These are phyloP conservation scores for Volvox carteri DNA, from an alignment of 163 green algal genomes.

Conservation along the genomic window DNA sequence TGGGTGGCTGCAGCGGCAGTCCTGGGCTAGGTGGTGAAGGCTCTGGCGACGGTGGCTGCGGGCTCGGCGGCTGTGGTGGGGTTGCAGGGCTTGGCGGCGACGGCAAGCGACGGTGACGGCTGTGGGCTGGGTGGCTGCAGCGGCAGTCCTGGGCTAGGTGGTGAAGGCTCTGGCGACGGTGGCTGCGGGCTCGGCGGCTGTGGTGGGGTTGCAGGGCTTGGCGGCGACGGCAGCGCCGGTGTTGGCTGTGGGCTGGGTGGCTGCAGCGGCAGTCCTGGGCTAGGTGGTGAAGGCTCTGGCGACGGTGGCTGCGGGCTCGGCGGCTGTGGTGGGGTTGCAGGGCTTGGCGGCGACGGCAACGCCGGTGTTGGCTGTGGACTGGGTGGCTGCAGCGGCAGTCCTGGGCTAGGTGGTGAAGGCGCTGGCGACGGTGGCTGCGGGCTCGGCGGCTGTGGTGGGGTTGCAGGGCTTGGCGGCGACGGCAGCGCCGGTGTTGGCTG, in stretches of 20 bases:
- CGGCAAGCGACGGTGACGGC: not conserved
- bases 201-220: not conserved
- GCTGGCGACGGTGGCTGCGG: not conserved
- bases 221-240: no score
- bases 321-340: not conserved
- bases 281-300: no score
- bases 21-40: not conserved
- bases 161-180: not conserved
- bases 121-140: not conserved
- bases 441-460: not conserved
- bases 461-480: not conserved
- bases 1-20: not conserved
- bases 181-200: not conserved
- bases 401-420: not conserved
- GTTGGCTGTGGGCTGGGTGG: not conserved
- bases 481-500: no score
- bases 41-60: not conserved
- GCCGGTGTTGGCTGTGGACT: not conserved
- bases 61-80: not conserved
- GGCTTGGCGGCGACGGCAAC: not conserved
- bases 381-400: no score
- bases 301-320: not conserved
- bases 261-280: no score
- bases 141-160: no score
- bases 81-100: not conserved